Percentiles rank a stretch among this genome's conserved stretches.
Conservation (phyloP, 495 filamentous ascomycete species). For the Aspergillus mulundensis region DNA sequence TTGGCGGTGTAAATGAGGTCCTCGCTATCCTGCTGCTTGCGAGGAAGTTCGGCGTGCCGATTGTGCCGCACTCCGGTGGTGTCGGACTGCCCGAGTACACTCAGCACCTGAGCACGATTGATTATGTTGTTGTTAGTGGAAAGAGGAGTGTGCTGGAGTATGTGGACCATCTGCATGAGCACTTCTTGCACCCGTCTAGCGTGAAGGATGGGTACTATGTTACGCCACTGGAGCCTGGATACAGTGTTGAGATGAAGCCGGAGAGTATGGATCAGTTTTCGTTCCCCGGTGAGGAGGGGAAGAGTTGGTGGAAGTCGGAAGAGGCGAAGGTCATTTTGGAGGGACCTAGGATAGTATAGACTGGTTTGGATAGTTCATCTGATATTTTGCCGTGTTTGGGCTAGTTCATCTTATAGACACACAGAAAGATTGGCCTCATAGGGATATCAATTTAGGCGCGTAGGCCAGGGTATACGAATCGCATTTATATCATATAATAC, state of each 20-base stretch:
- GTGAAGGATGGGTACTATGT: conserved; percentile 85
- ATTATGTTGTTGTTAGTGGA: conserved; percentile 85
- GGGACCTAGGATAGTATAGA: conserved; percentile 33
- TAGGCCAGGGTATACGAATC: neutral
- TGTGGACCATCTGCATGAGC: conserved; percentile 91
- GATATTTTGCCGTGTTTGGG: neutral
- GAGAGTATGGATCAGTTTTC: conserved; percentile 76
- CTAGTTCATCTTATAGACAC: neutral
- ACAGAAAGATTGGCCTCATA: neutral
- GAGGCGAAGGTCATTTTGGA: conserved; percentile 65
- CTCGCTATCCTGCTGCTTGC: conserved; percentile 88
- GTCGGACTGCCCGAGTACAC: conserved; percentile 93
- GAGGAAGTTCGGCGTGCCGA: conserved; percentile 75
- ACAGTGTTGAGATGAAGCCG: conserved; percentile 89
- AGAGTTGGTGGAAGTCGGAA: conserved; percentile 77
- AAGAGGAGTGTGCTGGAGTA: conserved; percentile 82
- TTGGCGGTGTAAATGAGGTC: conserved; percentile 91
- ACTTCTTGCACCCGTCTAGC: conserved; percentile 76
- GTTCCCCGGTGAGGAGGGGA: conserved; percentile 70
- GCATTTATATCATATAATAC: conserved; percentile 3
- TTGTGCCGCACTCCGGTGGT: conserved; percentile 86
- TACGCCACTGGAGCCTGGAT: conserved; percentile 77
- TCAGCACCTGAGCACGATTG: conserved; percentile 88
- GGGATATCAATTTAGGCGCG: neutral
- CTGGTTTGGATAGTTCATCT: conserved; percentile 20